Percentiles rank a stretch among this genome's conserved stretches.
These are phyloP conservation scores for Colletotrichum kahawae DNA, from an alignment of 2,329 filamentous ascomycete genomes.

Conservation along the genomic window DNA sequence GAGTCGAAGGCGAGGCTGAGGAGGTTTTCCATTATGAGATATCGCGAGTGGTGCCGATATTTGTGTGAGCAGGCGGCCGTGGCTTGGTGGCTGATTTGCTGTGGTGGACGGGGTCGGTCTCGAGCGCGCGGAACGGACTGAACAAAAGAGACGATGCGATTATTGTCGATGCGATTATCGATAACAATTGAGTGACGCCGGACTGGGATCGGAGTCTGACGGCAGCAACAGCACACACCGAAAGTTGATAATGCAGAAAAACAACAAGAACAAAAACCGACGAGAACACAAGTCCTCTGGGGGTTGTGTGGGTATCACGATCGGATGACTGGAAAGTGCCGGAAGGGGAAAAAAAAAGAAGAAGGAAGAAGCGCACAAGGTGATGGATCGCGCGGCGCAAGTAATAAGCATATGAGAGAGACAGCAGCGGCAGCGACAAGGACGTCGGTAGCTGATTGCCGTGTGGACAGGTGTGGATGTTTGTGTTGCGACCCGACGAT, in stretches of 20 bases:
- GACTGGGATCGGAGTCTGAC: not conserved
- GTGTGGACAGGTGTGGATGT: constrained; percentile 4
- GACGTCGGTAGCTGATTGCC: not conserved
- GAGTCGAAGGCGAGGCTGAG: constrained; percentile 95
- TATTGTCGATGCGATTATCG: not conserved
- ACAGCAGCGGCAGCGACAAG: not conserved
- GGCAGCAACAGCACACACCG: not conserved
- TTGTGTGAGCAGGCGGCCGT: not conserved
- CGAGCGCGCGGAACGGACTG: not conserved
- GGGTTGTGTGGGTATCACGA: constrained; percentile 5
- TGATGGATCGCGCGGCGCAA: not conserved
- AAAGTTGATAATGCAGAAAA: constrained; percentile 9
- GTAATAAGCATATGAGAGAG: constrained; percentile 9
- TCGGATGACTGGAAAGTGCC: not conserved
- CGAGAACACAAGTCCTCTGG: constrained; percentile 19
- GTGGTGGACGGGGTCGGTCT: not conserved
- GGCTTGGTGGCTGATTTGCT: constrained; percentile 14
- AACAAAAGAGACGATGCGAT: constrained; percentile 17
- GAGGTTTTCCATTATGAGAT: constrained; percentile 78
- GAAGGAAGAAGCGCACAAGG: not conserved
- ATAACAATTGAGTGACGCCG: not conserved
- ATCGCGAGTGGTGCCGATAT: constrained; percentile 26
- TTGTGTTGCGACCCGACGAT: constrained; percentile 22
- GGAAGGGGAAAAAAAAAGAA: not conserved
- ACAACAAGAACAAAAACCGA: constrained; percentile 1